Conservation (phyloP, 306 rosid genomes). For the Crotalaria pallida region DNA sequence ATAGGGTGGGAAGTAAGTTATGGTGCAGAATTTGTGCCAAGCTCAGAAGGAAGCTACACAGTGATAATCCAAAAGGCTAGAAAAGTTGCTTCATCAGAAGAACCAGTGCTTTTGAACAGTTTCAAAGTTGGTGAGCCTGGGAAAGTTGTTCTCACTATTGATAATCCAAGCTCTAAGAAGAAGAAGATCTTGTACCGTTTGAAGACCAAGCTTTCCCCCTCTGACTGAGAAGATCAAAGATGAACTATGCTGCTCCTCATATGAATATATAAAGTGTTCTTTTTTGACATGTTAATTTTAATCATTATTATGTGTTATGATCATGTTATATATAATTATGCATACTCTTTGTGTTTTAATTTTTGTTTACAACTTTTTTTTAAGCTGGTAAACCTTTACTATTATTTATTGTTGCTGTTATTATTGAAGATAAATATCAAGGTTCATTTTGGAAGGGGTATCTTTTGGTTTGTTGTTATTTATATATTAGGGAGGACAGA, state of each 20-base stretch:
- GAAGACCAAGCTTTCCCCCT: conserved; percentile 47
- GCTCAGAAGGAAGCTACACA: conserved; percentile 54
- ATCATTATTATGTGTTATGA: conserved; percentile 15
- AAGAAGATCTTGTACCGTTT: conserved; percentile 77
- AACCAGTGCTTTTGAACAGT: conserved; percentile 49
- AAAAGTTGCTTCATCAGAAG: conserved; percentile 45
- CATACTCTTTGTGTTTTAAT: background rate
- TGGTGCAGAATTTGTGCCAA: conserved; percentile 75
- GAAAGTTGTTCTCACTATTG: conserved; percentile 60
- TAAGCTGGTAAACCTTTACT: no score
- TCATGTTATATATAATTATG: conserved; percentile 19
- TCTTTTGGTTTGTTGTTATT: conserved; percentile 2
- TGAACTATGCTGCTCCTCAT: conserved; percentile 19
- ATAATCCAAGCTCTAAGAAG: conserved; percentile 68
- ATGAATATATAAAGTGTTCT: conserved; percentile 13
- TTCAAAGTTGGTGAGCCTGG: conserved; percentile 61
- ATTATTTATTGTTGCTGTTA: conserved; percentile 1
- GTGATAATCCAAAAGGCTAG: conserved; percentile 62
- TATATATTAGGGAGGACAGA: background rate
- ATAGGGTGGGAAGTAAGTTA: conserved; percentile 85
- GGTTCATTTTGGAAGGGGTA: conserved; percentile 5
- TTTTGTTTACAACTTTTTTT: no score
- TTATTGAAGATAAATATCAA: conserved; percentile 17
- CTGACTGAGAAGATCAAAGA: conserved; percentile 31
- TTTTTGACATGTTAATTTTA: background rate